Evolutionary conservation across 495 filamentous ascomycete species (phyloP), one percentile per base, ranked within the genome.

Genomic region (Neurospora sp.): DNA sequence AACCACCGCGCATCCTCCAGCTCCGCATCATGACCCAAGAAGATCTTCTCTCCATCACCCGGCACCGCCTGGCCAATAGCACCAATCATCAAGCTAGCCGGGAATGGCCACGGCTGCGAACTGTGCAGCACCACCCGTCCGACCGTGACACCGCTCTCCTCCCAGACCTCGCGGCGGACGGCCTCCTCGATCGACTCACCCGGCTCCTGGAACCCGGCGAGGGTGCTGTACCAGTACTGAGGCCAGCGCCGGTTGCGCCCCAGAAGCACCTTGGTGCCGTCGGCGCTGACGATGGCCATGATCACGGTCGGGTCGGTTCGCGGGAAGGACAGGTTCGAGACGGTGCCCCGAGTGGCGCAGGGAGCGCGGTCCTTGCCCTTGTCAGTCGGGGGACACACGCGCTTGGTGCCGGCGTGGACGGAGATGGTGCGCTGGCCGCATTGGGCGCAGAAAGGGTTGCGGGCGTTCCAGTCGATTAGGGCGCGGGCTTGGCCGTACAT

Each of bases 251-350:
- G 92, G 77, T 92, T 89, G 4, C 96, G 91, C 39, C 96, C 96
- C 0, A 99, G 91, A 4, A 98, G 88, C 18, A 98, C 78, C 38
- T 90, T 88, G 76, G 90, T 88, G 41, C 88, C 90, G 77, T 95
- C 91, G 49, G 87, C 82, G 54, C 90, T 93, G 46, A 98, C 85
- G 16, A 97, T 90, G 3, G 95, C 96, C 86, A 97, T 94, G 81
- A 99, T 98, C 74, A 98, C 91, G 5, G 94, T 97, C 4, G 95
- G 95, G 79, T 98, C 95, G 11, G 95, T 97, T 54, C 96, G 92
- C 11, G 96, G 96, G 86, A 99, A 99, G 72, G 86, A 89, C 70
- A 97, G 85, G 84, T 97, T 97, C 38, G 92, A 92, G 73, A 93
- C 82, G 23, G 91, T 91, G 16, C 87, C 90, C 37, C 93, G 85